Evolutionary conservation across 2,329 filamentous ascomycete genomes (phyloP), one percentile per base, ranked within the genome.

Genomic region (Blumeriella jaapii): DNA sequence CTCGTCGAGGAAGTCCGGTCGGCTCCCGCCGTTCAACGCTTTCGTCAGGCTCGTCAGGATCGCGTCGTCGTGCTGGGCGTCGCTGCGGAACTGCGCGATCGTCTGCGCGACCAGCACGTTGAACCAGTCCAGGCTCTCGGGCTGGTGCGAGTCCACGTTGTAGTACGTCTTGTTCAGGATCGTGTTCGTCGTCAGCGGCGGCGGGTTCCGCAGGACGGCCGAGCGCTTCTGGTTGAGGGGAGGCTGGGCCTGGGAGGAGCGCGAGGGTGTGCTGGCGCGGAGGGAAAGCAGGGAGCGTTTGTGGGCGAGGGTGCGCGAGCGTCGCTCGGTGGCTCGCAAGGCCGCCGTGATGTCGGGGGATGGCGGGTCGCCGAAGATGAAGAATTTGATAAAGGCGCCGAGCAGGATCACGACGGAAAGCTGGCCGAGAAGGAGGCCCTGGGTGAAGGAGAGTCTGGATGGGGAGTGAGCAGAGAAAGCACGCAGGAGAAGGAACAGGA

Each of bases 111-210:
- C 78, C 36, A 98, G 67, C 16, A 98, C 91, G 56, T 98, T 98
- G 69, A 98, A 96, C 91, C 91, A 98, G 60, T 98, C 91, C 41
- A 98, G 62, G 39, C 83, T 93, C 60, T 98, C 91, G 1, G 91
- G 91, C 59, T 96, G 91, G 58, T 98, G 91, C 41, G 84, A 86
- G 50, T 93, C 74, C 27, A 91, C 84, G 55, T 93, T 94, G 63
- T 98, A 98, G 60, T 95, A 98, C 14, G 91, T 96, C 63, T 98
- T 98, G 50, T 79, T 80, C 16, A 98, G 69, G 42, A 98, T 95
- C 7, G 86, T 93, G 32, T 81, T 81, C n/a, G 93, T 93, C 4
- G 87, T 93, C 12, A 93, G 73, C 3, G 74, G 72, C 1, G 82
- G 79, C 0, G 81, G 72, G 12, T 74, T 77, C 18, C 82, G 71